phyloP scores from a whole-genome alignment of 1,284 basidiomycete species.

The Clitocybe nebularis region DNA sequence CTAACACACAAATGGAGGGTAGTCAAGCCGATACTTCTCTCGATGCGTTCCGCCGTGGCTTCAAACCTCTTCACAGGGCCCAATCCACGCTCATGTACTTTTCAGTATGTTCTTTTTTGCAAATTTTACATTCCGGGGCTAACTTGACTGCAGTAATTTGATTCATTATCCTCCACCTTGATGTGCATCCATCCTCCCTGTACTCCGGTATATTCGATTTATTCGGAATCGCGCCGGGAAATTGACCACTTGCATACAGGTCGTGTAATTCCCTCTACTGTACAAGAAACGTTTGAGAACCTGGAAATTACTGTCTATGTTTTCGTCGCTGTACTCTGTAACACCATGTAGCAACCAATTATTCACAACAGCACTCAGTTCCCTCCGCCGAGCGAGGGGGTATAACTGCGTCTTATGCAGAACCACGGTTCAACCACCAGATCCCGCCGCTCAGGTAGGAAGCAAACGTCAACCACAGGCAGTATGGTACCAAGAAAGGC shows the following conservation, averaged over 20 bases:
- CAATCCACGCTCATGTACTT: slow-evolving; percentile 64
- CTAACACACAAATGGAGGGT: slow-evolving; percentile 39
- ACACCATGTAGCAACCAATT: too few species aligned
- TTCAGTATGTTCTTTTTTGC: slow-evolving; percentile 31
- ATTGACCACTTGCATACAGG: too few species aligned
- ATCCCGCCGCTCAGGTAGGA: slow-evolving; percentile 70
- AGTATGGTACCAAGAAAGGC: slow-evolving; percentile 60
- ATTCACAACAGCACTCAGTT: too few species aligned
- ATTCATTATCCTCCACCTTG: background rate
- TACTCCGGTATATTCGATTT: background rate
- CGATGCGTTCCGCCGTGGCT: slow-evolving; percentile 49
- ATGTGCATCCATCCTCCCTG: background rate
- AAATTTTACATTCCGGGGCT: background rate
- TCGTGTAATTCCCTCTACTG: too few species aligned
- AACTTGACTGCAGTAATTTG: background rate
- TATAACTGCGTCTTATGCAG: background rate
- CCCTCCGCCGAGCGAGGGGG: background rate
- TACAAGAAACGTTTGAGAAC: too few species aligned
- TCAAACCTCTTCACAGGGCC: slow-evolving; percentile 50
- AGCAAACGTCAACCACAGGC: slow-evolving; percentile 59
- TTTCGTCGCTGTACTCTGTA: too few species aligned
- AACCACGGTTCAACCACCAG: slow-evolving; percentile 47
- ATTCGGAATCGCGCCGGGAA: too few species aligned
- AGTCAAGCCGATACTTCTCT: slow-evolving; percentile 40
- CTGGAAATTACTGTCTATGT: too few species aligned